Evolutionary conservation across 352 stramenopile species (phyloP).

Genomic region (Globisporangium nunn): DNA sequence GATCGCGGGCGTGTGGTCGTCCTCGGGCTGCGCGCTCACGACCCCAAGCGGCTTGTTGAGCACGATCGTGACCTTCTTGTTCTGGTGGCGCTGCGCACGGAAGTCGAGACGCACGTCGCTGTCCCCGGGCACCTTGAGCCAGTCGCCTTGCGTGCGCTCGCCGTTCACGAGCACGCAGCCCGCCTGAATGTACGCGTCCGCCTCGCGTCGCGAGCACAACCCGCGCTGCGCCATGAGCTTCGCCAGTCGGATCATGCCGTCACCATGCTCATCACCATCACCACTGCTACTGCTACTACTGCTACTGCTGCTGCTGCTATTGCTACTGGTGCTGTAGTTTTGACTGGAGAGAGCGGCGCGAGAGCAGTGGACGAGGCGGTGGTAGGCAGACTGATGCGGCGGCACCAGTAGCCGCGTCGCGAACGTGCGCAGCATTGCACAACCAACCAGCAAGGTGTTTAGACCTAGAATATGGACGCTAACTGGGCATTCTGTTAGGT

Average conservation of each 20-base stretch:
- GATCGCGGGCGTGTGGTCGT: conserved; percentile 54
- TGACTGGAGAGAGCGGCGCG: not conserved
- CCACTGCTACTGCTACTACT: not conserved
- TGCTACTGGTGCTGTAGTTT: not conserved
- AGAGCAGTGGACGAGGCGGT: conserved; percentile 3
- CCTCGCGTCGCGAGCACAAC: conserved; percentile 75
- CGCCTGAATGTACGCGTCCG: conserved; percentile 73
- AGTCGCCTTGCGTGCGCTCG: conserved; percentile 50
- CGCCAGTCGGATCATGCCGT: conserved; percentile 47
- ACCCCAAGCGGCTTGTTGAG: conserved; percentile 82
- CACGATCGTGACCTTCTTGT: conserved; percentile 72
- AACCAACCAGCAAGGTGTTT: too few species aligned
- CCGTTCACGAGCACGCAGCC: conserved; percentile 72
- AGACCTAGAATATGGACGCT: too few species aligned
- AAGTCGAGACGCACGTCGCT: conserved; percentile 54
- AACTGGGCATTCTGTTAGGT: too few species aligned
- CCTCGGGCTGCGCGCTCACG: conserved; percentile 75
- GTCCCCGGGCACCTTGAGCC: conserved; percentile 58
- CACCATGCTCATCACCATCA: not conserved
- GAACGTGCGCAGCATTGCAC: conserved; percentile 26
- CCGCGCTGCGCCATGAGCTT: conserved; percentile 79
- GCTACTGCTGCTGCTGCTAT: not conserved
- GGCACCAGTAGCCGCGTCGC: conserved; percentile 21
- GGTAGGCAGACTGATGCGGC: conserved; percentile 3
- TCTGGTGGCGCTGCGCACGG: conserved; percentile 60